Conservation (phyloP, 2,329 filamentous ascomycete genomes). For the Periconia sp. region DNA sequence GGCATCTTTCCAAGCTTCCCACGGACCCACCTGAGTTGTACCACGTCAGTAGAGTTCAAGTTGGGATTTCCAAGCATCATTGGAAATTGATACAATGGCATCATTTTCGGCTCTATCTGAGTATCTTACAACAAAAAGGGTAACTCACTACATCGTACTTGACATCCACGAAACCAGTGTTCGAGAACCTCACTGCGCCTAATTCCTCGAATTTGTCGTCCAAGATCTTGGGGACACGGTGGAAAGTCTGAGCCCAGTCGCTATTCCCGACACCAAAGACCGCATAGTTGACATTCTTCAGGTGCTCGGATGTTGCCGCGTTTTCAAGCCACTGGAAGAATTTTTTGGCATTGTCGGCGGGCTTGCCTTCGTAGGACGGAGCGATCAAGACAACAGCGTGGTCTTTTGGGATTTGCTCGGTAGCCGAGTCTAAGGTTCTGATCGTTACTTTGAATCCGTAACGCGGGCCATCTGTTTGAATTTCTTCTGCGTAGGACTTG, state of each 20-base stretch:
- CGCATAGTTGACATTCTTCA: constrained; percentile 63
- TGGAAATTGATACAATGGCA: too few relatives aligned
- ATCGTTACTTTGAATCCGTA: constrained; percentile 63
- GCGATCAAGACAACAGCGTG: constrained; percentile 68
- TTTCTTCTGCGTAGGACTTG: constrained; percentile 65
- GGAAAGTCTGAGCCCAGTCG: constrained; percentile 64
- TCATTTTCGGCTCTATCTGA: too few relatives aligned
- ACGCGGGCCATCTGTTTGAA: constrained; percentile 60
- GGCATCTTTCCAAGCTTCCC: constrained; percentile 15
- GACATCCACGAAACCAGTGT: constrained; percentile 60
- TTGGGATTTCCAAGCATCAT: too few relatives aligned
- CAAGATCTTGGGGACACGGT: constrained; percentile 65
- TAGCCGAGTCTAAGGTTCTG: constrained; percentile 63
- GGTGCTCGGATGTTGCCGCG: constrained; percentile 50
- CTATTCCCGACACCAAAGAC: constrained; percentile 69
- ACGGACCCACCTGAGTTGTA: constrained; percentile 7
- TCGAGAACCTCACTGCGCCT: constrained; percentile 53
- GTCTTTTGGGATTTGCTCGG: constrained; percentile 60
- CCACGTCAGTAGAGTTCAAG: too few relatives aligned
- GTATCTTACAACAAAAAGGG: too few relatives aligned
- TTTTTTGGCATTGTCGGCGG: constrained; percentile 69
- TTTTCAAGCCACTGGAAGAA: constrained; percentile 69
- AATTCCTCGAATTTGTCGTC: constrained; percentile 56
- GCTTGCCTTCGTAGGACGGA: constrained; percentile 73
- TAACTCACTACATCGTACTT: constrained; percentile 11